A percentile compares a stretch with the other conserved stretches of the same genome.
Conservation (phyloP, 352 stramenopile species). For the Phytophthora sp. region DNA sequence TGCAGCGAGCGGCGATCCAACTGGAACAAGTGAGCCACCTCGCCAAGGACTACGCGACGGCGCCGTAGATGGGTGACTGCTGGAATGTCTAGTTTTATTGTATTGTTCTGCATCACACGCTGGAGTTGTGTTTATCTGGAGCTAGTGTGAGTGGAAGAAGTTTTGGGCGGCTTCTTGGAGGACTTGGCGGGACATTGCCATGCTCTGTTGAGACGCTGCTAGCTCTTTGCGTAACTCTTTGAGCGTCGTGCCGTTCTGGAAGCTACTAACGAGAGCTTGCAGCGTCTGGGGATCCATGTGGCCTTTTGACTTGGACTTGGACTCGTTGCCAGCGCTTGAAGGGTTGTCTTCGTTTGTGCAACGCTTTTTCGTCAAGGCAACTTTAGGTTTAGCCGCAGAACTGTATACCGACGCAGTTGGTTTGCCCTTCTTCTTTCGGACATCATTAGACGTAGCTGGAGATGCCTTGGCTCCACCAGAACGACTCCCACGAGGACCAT, state of each 20-base stretch:
- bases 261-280: constrained; percentile 73
- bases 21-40: constrained; percentile 45
- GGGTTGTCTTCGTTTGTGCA: constrained; percentile 15
- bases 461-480: neutral
- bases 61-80: constrained; percentile 15
- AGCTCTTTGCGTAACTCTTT: constrained; percentile 73
- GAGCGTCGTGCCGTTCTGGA: constrained; percentile 70
- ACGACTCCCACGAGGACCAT: constrained; percentile 5
- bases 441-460: constrained; percentile 4
- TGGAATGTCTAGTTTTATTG: constrained; percentile 28
- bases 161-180: constrained; percentile 72
- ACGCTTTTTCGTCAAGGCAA: constrained; percentile 39
- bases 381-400: constrained; percentile 39
- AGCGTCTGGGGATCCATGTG: constrained; percentile 67
- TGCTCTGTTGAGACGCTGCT: constrained; percentile 69
- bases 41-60: constrained; percentile 46
- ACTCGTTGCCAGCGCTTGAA: constrained; percentile 3
- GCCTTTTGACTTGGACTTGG: constrained; percentile 20
- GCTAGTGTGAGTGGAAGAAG: constrained; percentile 60
- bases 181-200: constrained; percentile 63
- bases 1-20: constrained; percentile 41
- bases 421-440: constrained; percentile 46
- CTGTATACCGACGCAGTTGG: constrained; percentile 38
- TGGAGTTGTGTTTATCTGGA: constrained; percentile 4
- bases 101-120: constrained; percentile 9